A percentile compares a stretch with the other conserved stretches of the same genome.
phyloP scores from a whole-genome alignment of 768 basidiomycete genomes.

The Boletus rex-veris region DNA sequence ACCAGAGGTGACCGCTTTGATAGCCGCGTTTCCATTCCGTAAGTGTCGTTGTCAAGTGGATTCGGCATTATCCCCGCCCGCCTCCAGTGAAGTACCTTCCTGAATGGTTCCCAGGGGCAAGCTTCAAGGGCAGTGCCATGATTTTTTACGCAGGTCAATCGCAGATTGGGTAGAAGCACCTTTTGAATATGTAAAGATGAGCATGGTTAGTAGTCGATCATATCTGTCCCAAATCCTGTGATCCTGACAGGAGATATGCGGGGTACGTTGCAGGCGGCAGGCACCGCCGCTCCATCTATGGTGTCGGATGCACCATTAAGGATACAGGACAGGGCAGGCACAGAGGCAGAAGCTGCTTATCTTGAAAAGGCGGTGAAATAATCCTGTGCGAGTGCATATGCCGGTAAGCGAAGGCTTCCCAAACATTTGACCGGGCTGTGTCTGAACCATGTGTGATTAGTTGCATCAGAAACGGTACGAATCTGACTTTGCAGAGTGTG shows the following conservation, averaged over 20 bases:
- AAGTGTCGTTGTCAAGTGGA: neutral
- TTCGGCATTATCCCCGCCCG: neutral
- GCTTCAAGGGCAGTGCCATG: conserved; percentile 18
- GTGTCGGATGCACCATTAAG: conserved; percentile 21
- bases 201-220: conserved; percentile 12
- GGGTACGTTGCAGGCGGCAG: conserved; percentile 11
- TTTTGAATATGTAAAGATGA: conserved; percentile 23
- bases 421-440: conserved; percentile 3
- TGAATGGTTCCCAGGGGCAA: conserved; percentile 23
- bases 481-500: neutral
- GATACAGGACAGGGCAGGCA: conserved; percentile 2
- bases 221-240: neutral
- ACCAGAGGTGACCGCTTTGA: conserved; percentile 14
- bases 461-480: conserved; percentile 25
- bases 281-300: conserved; percentile 22
- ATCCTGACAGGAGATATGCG: neutral
- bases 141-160: conserved; percentile 6
- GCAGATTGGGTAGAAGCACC: conserved; percentile 17
- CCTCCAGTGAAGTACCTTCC: conserved; percentile 18
- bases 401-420: conserved; percentile 5
- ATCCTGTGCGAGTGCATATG: conserved; percentile 20
- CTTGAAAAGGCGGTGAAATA: conserved; percentile 24
- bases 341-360: conserved; percentile 5
- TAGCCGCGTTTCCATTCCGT: conserved; percentile 19
- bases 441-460: conserved; percentile 6